phyloP scores from a whole-genome alignment of 2,329 filamentous ascomycete species.

The Nannizzia gypsea region DNA sequence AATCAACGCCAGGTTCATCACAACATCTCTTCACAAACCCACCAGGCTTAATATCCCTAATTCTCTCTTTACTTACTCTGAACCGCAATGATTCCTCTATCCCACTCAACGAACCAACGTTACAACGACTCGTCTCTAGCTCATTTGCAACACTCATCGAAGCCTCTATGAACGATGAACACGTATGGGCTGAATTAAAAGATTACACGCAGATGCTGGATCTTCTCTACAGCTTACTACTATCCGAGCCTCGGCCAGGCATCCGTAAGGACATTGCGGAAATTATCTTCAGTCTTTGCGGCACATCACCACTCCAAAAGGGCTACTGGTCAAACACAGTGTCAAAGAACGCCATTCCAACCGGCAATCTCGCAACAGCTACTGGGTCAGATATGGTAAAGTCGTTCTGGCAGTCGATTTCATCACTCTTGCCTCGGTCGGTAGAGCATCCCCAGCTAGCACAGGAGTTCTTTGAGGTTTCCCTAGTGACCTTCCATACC shows the following conservation, averaged over 20 bases:
- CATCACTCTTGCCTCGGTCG: conserved; percentile 30
- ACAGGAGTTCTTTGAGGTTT: conserved; percentile 37
- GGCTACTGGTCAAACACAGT: conserved; percentile 15
- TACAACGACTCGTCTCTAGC: conserved; percentile 31
- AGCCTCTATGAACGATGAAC: conserved; percentile 35
- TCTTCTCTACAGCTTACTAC: conserved; percentile 32
- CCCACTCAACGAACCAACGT: conserved; percentile 14
- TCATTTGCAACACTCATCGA: conserved; percentile 40
- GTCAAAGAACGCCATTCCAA: conserved; percentile 13
- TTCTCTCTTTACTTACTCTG: conserved; percentile 27
- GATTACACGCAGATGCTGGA: conserved; percentile 25
- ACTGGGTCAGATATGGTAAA: conserved; percentile 30
- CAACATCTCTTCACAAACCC: conserved; percentile 25
- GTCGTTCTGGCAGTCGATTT: conserved; percentile 36
- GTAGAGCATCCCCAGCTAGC: conserved; percentile 28
- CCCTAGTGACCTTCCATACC: conserved; percentile 32
- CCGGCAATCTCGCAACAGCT: conserved; percentile 18
- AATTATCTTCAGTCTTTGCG: conserved; percentile 29
- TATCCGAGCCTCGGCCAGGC: conserved; percentile 32
- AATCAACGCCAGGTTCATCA: conserved; percentile 12
- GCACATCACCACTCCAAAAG: conserved; percentile 23
- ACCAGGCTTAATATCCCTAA: conserved; percentile 23
- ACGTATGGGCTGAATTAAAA: conserved; percentile 37
- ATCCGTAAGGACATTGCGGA: conserved; percentile 31
- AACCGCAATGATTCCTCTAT: conserved; percentile 15